These are phyloP conservation scores for Solanum rostratum DNA, from an alignment of 257 asterid genomes.

Conservation along the genomic window DNA sequence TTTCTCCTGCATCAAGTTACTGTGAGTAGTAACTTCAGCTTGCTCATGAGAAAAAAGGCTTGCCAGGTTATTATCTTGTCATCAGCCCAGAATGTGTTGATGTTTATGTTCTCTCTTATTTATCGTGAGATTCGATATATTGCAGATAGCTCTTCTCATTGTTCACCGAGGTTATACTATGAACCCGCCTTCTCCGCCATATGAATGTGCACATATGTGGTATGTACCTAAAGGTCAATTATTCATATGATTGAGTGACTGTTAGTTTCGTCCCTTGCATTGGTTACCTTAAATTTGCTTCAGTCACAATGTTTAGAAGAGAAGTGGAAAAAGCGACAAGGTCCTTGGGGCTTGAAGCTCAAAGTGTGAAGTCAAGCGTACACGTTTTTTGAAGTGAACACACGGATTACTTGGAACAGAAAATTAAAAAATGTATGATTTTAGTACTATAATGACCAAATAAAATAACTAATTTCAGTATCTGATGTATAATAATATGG, in stretches of 20 bases:
- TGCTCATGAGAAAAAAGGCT: slow-evolving; percentile 85
- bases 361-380: not conserved
- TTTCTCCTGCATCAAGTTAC: slow-evolving; percentile 97
- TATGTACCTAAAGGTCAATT: slow-evolving; percentile 28
- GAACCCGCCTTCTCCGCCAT: slow-evolving; percentile 97
- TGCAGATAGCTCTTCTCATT: slow-evolving; percentile 79
- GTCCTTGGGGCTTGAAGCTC: not conserved
- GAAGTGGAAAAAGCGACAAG: not conserved
- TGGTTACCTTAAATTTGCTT: not conserved
- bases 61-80: slow-evolving; percentile 56
- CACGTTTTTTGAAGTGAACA: not conserved
- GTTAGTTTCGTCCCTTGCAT: not conserved
- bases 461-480: not conserved
- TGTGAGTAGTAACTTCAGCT: slow-evolving; percentile 88
- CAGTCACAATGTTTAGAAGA: not conserved
- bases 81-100: slow-evolving; percentile 1
- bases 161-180: slow-evolving; percentile 83
- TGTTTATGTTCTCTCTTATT: not conserved
- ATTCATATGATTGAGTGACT: slow-evolving; percentile 5
- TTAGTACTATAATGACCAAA: not conserved
- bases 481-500: not conserved
- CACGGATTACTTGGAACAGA: not conserved
- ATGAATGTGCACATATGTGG: slow-evolving; percentile 98
- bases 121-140: slow-evolving; percentile 4
- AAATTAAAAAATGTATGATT: not conserved